Conservation (phyloP, 2,329 filamentous ascomycete species). For the Leptographium galeiforme region DNA sequence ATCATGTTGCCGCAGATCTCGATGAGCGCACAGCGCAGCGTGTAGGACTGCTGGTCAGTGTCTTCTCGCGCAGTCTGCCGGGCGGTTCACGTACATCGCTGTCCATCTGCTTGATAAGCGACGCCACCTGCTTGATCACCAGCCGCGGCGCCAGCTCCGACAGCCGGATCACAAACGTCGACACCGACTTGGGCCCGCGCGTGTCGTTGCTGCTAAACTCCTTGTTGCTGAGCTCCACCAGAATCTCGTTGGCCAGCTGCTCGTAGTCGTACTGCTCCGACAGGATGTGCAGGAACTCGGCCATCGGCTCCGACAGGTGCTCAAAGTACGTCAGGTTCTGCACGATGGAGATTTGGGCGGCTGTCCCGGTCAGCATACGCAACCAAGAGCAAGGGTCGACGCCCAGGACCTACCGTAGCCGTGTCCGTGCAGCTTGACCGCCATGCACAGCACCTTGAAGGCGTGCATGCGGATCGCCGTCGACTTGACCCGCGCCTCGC, state of each 20-base stretch:
- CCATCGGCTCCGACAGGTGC: conserved; percentile 97
- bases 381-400: too few relatives aligned
- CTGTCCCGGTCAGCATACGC: conserved; percentile 27
- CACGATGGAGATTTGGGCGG: conserved; percentile 93
- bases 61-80: conserved; percentile 5
- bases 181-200: conserved; percentile 90
- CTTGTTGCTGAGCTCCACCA: conserved; percentile 90
- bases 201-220: conserved; percentile 97
- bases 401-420: conserved; percentile 59
- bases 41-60: conserved; percentile 55
- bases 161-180: conserved; percentile 80
- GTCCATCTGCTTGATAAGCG: conserved; percentile 86
- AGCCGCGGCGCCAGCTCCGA: conserved; percentile 83
- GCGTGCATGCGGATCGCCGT: conserved; percentile 88
- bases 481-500: conserved; percentile 80
- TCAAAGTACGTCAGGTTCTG: conserved; percentile 98
- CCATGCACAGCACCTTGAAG: conserved; percentile 92
- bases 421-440: conserved; percentile 94
- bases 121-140: conserved; percentile 95
- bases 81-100: conserved; percentile 53
- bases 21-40: conserved; percentile 81
- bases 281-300: conserved; percentile 90
- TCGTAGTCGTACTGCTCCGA: conserved; percentile 96
- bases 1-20: conserved; percentile 97
- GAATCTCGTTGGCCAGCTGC: conserved; percentile 82